Base-by-base conservation (phyloP, 352 stramenopile species). In the Globisporangium yorkense region DNA sequence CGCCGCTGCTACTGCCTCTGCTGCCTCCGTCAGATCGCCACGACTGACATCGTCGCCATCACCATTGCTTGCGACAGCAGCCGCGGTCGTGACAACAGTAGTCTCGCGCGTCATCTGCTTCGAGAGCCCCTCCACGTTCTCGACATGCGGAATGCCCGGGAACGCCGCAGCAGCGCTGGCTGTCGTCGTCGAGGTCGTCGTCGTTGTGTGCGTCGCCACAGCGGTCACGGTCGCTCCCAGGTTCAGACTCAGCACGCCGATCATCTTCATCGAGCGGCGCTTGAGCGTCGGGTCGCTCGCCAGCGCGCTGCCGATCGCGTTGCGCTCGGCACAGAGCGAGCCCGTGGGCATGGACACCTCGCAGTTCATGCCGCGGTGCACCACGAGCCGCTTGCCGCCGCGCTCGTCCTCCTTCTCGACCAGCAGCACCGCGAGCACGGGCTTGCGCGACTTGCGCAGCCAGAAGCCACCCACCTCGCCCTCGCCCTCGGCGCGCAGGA, bases 361-460 rank as follows among this genome's bases (percentile, higher is more conserved):
- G 79, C 98, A 98, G 77, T 99, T 99, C 68, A 98, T 99, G 37
- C 97, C 97, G 56, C 96, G 85, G 60, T 98, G 97, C 46, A 98
- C 73, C 29, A 91, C 67, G 9, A 90, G 63, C 6, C 57, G 70
- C 59, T 87, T 79, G 33, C 74, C 64, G 5, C 67, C 69, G 7
- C 70, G 56, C 3, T 71, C 66, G 46, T 84, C 71, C 43, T 67
- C 47, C 58, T 92, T 96, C 62, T 98, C 84, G 40, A 99, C 94
- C 9, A 99, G 68, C 59, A 99, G 73, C 39, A 99, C 95, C 0
- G 97, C 95, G 46, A 99, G 78, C 49, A 99, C 97, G 44, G 96
- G 94, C 63, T 99, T 99, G 48, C 90, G 89, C 3, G 95, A 98
- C 81, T 99, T 99, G 53, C 97, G 89, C 58, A 99, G 74, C 97